Evolutionary conservation across 2,329 filamentous ascomycete genomes (phyloP).

Genomic region (Talaromyces piceae): DNA sequence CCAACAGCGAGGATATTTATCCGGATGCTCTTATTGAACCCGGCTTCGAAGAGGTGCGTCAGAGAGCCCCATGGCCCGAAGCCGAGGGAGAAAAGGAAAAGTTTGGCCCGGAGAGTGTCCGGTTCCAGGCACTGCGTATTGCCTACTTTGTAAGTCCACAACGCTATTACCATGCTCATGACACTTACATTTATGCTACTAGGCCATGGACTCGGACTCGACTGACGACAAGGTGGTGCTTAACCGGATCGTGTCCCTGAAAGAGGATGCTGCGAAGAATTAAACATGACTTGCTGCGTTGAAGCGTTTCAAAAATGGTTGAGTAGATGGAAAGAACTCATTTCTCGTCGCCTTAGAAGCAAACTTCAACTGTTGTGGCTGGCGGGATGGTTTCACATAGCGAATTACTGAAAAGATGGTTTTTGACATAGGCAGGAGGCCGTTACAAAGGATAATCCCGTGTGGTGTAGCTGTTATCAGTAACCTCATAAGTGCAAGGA

Average conservation of each 20-base stretch:
- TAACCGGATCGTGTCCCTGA: constrained; percentile 85
- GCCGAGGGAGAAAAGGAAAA: constrained; percentile 57
- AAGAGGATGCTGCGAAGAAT: constrained; percentile 48
- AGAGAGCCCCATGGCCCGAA: constrained; percentile 73
- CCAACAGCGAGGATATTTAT: constrained; percentile 72
- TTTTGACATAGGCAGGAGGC: too few relatives aligned
- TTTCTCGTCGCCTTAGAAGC: too few relatives aligned
- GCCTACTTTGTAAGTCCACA: constrained; percentile 61
- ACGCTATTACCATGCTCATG: neutral
- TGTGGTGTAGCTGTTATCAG: neutral
- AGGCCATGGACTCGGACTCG: constrained; percentile 64
- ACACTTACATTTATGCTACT: neutral
- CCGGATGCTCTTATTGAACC: constrained; percentile 70
- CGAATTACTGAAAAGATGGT: too few relatives aligned
- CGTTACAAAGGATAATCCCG: too few relatives aligned
- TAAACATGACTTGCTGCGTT: neutral
- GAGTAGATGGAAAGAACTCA: too few relatives aligned
- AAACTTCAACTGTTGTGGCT: too few relatives aligned
- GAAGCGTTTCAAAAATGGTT: neutral
- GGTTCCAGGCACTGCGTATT: constrained; percentile 87
- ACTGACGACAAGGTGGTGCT: constrained; percentile 71
- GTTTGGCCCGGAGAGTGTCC: constrained; percentile 45
- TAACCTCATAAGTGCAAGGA: too few relatives aligned
- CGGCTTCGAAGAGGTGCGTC: constrained; percentile 70
- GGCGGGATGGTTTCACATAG: too few relatives aligned